Evolutionary conservation across 73 alveolate genomes (phyloP).

Genomic region (Tetrahymena borealis): DNA sequence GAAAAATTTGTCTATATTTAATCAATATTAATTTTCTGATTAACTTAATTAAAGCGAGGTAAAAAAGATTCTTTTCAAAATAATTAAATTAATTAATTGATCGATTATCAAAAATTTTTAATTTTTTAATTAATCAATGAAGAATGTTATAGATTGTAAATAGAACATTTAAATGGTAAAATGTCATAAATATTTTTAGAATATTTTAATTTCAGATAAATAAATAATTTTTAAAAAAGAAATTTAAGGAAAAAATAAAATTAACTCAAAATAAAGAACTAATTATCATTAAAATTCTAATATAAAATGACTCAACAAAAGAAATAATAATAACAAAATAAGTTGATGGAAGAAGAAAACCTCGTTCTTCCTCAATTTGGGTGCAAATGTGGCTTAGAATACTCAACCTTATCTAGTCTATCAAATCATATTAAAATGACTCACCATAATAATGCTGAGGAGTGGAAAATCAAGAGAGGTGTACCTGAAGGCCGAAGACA

Average conservation of each 20-base stretch:
- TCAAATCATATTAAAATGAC: background rate
- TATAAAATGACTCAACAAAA: background rate
- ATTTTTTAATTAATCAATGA: too few relatives aligned
- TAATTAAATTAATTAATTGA: too few relatives aligned
- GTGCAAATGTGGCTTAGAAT: background rate
- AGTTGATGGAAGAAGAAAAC: background rate
- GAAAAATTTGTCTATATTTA: too few relatives aligned
- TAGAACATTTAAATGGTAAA: too few relatives aligned
- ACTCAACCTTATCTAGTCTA: background rate
- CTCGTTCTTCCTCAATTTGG: background rate
- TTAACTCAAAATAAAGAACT: background rate
- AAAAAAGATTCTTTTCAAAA: too few relatives aligned
- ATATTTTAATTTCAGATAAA: background rate
- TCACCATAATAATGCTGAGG: background rate
- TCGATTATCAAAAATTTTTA: too few relatives aligned
- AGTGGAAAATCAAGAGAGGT: background rate
- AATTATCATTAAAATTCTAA: too few relatives aligned
- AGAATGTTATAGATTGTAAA: too few relatives aligned
- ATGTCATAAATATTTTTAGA: too few relatives aligned
- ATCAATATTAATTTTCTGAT: too few relatives aligned
- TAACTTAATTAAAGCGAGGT: too few relatives aligned
- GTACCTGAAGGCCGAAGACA: background rate
- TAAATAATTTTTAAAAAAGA: background rate
- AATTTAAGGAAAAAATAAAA: background rate
- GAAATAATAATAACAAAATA: background rate